Evolutionary conservation across 228 moss, liverwort and hornwort species (phyloP), one percentile per base, ranked within the genome.

Genomic region (Sphagnum fallax): DNA sequence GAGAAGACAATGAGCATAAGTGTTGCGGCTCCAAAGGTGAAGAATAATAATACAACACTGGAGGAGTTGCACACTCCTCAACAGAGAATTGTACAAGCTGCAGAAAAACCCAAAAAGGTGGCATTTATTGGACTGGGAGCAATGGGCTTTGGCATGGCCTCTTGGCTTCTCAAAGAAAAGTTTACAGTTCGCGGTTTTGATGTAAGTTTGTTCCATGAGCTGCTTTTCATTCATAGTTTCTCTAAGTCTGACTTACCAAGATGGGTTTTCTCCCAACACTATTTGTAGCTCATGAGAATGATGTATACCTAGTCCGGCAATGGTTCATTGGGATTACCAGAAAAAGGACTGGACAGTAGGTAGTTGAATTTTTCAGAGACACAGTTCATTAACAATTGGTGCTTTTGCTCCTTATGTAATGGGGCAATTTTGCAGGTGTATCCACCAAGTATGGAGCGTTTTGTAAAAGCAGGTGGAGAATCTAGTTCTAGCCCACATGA

Each of bases 91-190:
- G 72, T 75, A 53, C 77, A 84, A 49, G 65, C 65, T 66, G 75
- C 84, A 47, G 13, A 53, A 60, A 79, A 79, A 70, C 78, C 85
- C 13, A 72, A 83, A 49, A 75, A 75, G 73, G 83, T 92, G 65
- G 89, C 91, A 7, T 96, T 96, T 70, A 73, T 92, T 67, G 95
- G 95, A 61, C 86, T 96, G 75, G 95, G 95, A 71, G 92, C 95
- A 47, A 96, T 96, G 95, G 95, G 95, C 51, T 96, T 86, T 69
- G 95, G 95, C 67, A 96, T 96, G 95, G 92, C 95, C 52, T 84
- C 92, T 67, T 84, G 92, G 84, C 95, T 96, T 64, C 63, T 96
- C 52, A 82, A 80, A 52, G 80, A 89, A 69, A 84, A 78, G 13
- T 92, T 86, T 68, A 75, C 82, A 69, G 95, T 96, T 67, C 85